Conservation (phyloP, 306 rosid genomes). For the Vicia faba region DNA sequence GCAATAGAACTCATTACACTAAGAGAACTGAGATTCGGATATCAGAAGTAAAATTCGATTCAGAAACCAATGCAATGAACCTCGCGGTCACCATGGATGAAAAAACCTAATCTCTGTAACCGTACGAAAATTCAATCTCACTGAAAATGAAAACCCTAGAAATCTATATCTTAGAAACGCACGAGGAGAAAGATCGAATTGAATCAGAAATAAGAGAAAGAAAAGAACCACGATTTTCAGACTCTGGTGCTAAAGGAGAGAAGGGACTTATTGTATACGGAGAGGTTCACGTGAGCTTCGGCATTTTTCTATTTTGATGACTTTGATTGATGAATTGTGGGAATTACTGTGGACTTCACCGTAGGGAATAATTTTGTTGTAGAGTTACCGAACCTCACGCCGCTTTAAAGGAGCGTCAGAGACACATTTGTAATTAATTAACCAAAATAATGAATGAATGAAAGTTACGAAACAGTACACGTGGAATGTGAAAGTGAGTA, state of each 20-base stretch:
- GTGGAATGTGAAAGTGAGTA: conserved; percentile 23
- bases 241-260: conserved; percentile 35
- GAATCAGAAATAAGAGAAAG: conserved; percentile 35
- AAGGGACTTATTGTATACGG: not conserved
- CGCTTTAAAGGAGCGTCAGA: conserved; percentile 36
- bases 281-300: conserved; percentile 27
- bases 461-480: conserved; percentile 36
- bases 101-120: conserved; percentile 34
- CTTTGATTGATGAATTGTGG: not conserved
- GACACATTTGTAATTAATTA: conserved; percentile 14
- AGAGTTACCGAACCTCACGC: conserved; percentile 42
- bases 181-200: conserved; percentile 40
- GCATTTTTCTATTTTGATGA: not conserved
- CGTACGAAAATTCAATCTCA: conserved; percentile 26
- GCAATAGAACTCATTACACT: conserved; percentile 68
- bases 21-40: conserved; percentile 38
- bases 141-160: conserved; percentile 70
- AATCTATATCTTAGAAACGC: conserved; percentile 44
- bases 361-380: not conserved
- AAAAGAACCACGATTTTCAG: conserved; percentile 32
- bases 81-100: conserved; percentile 36
- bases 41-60: conserved; percentile 39
- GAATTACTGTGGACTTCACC: not conserved
- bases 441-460: conserved; percentile 34
- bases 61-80: conserved; percentile 44